Percentiles rank a stretch among this genome's conserved stretches.
Conservation (phyloP, 2,329 filamentous ascomycete genomes). For the Xylariaceae sp. region DNA sequence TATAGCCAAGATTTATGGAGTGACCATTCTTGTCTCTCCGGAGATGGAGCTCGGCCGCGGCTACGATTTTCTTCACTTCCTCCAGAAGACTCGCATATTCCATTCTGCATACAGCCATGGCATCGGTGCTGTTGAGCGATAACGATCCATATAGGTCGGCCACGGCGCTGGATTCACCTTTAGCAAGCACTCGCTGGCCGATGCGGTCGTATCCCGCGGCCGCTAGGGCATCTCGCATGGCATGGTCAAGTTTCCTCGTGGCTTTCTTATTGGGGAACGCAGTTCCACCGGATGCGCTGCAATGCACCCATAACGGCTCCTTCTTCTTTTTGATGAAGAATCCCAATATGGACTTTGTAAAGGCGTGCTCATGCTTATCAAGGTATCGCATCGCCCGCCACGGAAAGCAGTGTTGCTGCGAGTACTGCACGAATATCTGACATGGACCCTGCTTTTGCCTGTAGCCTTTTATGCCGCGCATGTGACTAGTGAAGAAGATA, state of each 20-base stretch:
- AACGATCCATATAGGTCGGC: slow-evolving; percentile 27
- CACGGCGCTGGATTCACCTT: slow-evolving; percentile 11
- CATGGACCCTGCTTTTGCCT: slow-evolving; percentile 16
- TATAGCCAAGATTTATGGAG: neutral
- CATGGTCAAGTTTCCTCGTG: slow-evolving; percentile 22
- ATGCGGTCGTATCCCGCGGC: slow-evolving; percentile 27
- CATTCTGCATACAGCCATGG: slow-evolving; percentile 22
- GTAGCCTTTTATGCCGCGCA: slow-evolving; percentile 9
- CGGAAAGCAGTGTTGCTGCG: slow-evolving; percentile 28
- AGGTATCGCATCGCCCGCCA: slow-evolving; percentile 28
- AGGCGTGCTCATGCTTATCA: slow-evolving; percentile 26
- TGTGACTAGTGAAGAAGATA: slow-evolving; percentile 29
- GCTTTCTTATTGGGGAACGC: slow-evolving; percentile 21
- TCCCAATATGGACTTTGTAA: slow-evolving; percentile 27
- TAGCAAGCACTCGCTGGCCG: slow-evolving; percentile 19
- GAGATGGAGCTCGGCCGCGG: slow-evolving; percentile 13
- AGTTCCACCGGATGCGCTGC: slow-evolving; percentile 5
- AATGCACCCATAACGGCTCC: slow-evolving; percentile 26
- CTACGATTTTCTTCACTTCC: slow-evolving; percentile 19
- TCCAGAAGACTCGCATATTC: slow-evolving; percentile 24
- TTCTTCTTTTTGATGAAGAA: slow-evolving; percentile 28
- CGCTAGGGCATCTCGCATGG: slow-evolving; percentile 27
- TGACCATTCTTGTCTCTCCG: slow-evolving; percentile 6
- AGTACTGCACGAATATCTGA: slow-evolving; percentile 10
- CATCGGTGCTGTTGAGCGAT: slow-evolving; percentile 10